Base-by-base conservation (phyloP, 2,329 filamentous ascomycete genomes). In the Ilyonectria robusta region DNA sequence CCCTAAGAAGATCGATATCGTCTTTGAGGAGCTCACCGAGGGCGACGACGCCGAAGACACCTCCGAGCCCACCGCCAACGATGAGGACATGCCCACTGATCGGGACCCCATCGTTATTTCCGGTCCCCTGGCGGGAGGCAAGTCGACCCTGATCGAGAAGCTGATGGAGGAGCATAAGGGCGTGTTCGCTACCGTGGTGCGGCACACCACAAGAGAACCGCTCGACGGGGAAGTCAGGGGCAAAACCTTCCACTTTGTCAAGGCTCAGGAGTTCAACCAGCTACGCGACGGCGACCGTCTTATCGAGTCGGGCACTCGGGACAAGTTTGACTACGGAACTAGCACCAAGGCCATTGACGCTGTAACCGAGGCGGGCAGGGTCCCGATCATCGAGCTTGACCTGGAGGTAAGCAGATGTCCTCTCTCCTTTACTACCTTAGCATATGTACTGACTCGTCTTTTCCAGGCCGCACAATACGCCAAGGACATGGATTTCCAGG, bases 1-100 rank as follows among this genome's bases (percentile, higher is more conserved):
- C 71, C 91, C 93, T 46, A 93, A 92, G 77, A 93, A 94, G 67
- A 86, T 92, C 35, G 85, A 86, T 60, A 76, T 83, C 37, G 83
- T 92, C 13, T 92, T 91, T 66, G 80, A 87, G 59, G 85, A 88
- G 40, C 76, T 82, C 35, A 77, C 81, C 8, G 83, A 84, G 13
- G 74, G 73, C 2, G 82, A 82, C 23, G 80, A 78, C 3, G 75
- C 78, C 10, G 74, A 75, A 9, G 75, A 79, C 6, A 81, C 81
- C n/a, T 77, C 75, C 33, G 77, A 77, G 8, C 79, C 78, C 10
- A 74, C 77, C 44, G 76, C 78, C 5, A 72, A 47, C 19, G 79
- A 80, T 1, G 75, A 74, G 13, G 75, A 80, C 37, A 79, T 84
- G 69, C 88, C 88, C 4, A 78, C 82, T 23, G 84, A 90, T 70